A percentile compares a stretch with the other conserved stretches of the same genome.
Evolutionary conservation across 768 basidiomycete genomes (phyloP).

Genomic region (Neoboletus magnificus): DNA sequence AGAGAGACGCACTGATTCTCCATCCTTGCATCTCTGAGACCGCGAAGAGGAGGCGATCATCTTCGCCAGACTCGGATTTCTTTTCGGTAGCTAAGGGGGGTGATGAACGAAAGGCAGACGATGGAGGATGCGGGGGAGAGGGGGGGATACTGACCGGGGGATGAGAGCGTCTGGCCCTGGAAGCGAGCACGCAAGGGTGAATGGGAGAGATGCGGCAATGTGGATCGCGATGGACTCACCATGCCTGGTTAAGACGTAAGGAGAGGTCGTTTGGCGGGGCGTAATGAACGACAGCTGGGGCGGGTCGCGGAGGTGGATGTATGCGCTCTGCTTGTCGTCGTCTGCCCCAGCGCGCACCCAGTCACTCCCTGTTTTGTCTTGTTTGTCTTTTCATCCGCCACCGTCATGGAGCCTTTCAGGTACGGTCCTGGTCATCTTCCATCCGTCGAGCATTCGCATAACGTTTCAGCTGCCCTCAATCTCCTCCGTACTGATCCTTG

Average conservation of each 20-base stretch:
- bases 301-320: slow-evolving; percentile 9
- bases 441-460: not conserved
- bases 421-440: not conserved
- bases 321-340: slow-evolving; percentile 11
- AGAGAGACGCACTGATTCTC: slow-evolving; percentile 80
- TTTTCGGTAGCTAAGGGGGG: slow-evolving; percentile 69
- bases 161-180: slow-evolving; percentile 85
- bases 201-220: slow-evolving; percentile 1
- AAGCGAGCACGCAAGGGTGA: slow-evolving; percentile 3
- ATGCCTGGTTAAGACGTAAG: slow-evolving; percentile 31
- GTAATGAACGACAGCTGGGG: not conserved
- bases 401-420: not conserved
- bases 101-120: slow-evolving; percentile 9
- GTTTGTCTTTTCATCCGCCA: slow-evolving; percentile 25
- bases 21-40: slow-evolving; percentile 99
- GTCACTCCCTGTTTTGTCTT: slow-evolving; percentile 31
- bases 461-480: not conserved
- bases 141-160: slow-evolving; percentile 54
- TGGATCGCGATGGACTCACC: slow-evolving; percentile 19
- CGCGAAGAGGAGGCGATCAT: slow-evolving; percentile 68
- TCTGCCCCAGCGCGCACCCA: slow-evolving; percentile 2
- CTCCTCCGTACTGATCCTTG: slow-evolving; percentile 3
- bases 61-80: slow-evolving; percentile 66
- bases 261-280: not conserved
- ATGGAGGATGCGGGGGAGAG: not conserved